Evolutionary conservation across 202 grass and related monocot species (phyloP).

Genomic region (Panicum hallii): DNA sequence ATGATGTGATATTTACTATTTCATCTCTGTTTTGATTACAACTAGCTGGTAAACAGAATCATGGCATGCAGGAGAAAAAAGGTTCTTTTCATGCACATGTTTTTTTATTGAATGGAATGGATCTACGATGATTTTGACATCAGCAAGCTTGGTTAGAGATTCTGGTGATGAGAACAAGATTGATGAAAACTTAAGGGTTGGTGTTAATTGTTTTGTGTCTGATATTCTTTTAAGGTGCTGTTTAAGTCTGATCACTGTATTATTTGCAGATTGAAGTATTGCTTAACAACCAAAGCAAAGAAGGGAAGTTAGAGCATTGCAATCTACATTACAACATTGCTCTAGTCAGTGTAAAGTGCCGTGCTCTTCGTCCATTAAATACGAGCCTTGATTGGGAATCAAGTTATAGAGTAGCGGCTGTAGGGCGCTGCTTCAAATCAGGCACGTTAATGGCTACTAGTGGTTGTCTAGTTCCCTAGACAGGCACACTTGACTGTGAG

Average conservation of each 20-base stretch:
- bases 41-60: not conserved
- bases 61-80: constrained; percentile 11
- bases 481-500: constrained; percentile 2
- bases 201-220: not conserved
- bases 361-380: not conserved
- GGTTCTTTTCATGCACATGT: constrained; percentile 29
- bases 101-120: constrained; percentile 48
- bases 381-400: not conserved
- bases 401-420: not conserved
- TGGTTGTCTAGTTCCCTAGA: not conserved
- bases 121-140: constrained; percentile 35
- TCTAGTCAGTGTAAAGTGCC: not conserved
- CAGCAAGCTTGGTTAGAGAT: constrained; percentile 40
- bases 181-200: constrained; percentile 35
- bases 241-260: not conserved
- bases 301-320: not conserved
- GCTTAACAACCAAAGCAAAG: not conserved
- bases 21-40: not conserved
- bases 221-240: not conserved
- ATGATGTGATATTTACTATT: not conserved
- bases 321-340: constrained; percentile 12
- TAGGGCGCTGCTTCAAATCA: not conserved
- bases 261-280: not conserved
- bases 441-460: not conserved
- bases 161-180: constrained; percentile 10